Conservation (phyloP, 495 filamentous ascomycete genomes). For the Chaetomium tenue region DNA sequence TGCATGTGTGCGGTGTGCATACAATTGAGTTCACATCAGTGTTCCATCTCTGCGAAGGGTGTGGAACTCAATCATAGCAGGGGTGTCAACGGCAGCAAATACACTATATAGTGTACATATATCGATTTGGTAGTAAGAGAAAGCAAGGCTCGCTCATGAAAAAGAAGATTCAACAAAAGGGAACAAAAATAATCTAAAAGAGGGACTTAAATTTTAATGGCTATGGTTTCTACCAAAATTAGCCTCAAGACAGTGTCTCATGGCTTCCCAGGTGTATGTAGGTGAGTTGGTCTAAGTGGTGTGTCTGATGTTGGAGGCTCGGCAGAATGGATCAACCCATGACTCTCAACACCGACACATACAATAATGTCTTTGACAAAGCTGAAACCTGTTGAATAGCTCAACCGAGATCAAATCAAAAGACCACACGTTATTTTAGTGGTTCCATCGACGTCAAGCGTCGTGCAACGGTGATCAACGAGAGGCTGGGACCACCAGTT, state of each 20-base stretch:
- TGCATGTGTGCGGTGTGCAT: not conserved
- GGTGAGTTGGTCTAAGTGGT: constrained; percentile 1
- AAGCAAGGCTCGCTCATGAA: too few relatives aligned
- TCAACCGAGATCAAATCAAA: not conserved
- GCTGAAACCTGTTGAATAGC: not conserved
- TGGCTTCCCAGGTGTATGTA: not conserved
- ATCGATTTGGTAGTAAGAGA: too few relatives aligned
- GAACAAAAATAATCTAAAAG: too few relatives aligned
- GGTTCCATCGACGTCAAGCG: not conserved
- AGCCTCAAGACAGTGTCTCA: too few relatives aligned
- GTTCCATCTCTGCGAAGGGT: too few relatives aligned
- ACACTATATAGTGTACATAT: too few relatives aligned
- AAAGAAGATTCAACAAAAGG: too few relatives aligned
- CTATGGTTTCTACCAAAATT: too few relatives aligned
- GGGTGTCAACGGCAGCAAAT: too few relatives aligned
- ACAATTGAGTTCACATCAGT: too few relatives aligned
- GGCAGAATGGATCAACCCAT: not conserved
- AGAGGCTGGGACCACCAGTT: not conserved
- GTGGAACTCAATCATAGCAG: too few relatives aligned
- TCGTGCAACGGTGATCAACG: not conserved
- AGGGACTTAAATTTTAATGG: too few relatives aligned
- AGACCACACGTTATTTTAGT: not conserved
- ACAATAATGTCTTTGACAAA: not conserved
- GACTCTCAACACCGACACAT: not conserved
- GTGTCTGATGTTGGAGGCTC: not conserved